Evolutionary conservation across 129 eudicot species (phyloP), one percentile per base, ranked within the genome.

Genomic region (Artemisia argyi): DNA sequence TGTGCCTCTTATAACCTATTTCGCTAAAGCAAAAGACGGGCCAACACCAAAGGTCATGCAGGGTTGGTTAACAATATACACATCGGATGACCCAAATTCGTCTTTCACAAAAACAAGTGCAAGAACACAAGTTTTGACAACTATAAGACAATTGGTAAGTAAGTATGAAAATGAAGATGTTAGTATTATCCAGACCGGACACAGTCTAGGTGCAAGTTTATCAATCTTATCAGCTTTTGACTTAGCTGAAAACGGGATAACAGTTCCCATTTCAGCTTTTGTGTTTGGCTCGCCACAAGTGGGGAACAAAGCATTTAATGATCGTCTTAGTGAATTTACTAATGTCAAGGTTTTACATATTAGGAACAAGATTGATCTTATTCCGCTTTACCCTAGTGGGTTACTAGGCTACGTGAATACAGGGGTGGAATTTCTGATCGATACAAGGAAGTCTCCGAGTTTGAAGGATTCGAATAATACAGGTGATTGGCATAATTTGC

Each of bases 211-310:
- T 1, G 98, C 97, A 3, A 79, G 83, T 46, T 51, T 94, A 66
- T 82, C 97, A 2, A 61, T 85, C 30, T 4, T 94, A 51, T 74
- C 96, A 1, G 93, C 89, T 0, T 94, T 94, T 75, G 97, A 94
- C 72, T 69, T 94, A 2, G 97, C 79, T 1, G 96, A 90, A 74
- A 90, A 90, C 56, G 92, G 96, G 13, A 78, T 86, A 7, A 66
- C 69, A 3, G 77, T 86, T 24, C 98, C 93, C 4, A 82, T 94
- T 0, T 17, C 95, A 4, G 92, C 95, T 1, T 78, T 93, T n/a
- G 81, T 93, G 1, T 93, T 93, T 17, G 98, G 97, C 11, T 83
- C 89, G 0, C 98, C 97, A 1, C 96, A 94, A 48, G 92, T 93
- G 7, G 98, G 98, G 0, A 88, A 94, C 85, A 72, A 67, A 18